These are phyloP conservation scores for Globisporangium camurandrum DNA, from an alignment of 352 stramenopile genomes.

Conservation along the genomic window DNA sequence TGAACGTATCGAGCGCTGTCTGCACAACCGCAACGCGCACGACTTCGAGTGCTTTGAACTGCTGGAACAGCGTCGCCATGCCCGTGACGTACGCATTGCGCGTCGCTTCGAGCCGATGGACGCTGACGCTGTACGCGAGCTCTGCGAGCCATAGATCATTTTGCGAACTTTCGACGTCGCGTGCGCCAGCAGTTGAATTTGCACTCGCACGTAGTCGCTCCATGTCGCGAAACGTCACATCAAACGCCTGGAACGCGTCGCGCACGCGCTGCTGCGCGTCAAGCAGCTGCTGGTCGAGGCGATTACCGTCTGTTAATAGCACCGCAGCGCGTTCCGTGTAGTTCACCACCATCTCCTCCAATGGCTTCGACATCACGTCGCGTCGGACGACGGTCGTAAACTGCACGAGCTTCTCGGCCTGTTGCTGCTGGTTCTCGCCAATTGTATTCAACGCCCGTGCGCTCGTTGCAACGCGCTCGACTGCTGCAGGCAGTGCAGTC, in stretches of 20 bases:
- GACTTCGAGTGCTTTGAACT: constrained; percentile 79
- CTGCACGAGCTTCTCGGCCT: constrained; percentile 70
- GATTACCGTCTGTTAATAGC: constrained; percentile 51
- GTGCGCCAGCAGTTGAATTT: too few species aligned
- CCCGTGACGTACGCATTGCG: constrained; percentile 77
- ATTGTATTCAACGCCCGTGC: constrained; percentile 51
- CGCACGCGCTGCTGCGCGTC: constrained; percentile 50
- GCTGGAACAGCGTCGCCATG: constrained; percentile 75
- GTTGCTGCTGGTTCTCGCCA: constrained; percentile 67
- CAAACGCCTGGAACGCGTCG: constrained; percentile 48
- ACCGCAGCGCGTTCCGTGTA: constrained; percentile 45
- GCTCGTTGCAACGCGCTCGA: constrained; percentile 31
- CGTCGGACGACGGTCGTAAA: constrained; percentile 65
- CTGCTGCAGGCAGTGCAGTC: too few species aligned
- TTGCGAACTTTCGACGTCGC: constrained; percentile 8
- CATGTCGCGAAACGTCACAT: constrained; percentile 53
- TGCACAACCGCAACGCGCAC: constrained; percentile 65
- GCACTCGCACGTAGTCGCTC: too few species aligned
- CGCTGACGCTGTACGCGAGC: constrained; percentile 64
- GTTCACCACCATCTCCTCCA: constrained; percentile 65
- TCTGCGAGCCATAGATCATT: constrained; percentile 68
- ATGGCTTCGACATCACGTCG: constrained; percentile 53
- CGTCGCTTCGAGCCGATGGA: constrained; percentile 51
- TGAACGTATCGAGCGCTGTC: constrained; percentile 67
- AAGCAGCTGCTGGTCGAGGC: constrained; percentile 43